Evolutionary conservation across 2,329 filamentous ascomycete species (phyloP), one percentile per base, ranked within the genome.

Genomic region (Claviceps fusiformis): DNA sequence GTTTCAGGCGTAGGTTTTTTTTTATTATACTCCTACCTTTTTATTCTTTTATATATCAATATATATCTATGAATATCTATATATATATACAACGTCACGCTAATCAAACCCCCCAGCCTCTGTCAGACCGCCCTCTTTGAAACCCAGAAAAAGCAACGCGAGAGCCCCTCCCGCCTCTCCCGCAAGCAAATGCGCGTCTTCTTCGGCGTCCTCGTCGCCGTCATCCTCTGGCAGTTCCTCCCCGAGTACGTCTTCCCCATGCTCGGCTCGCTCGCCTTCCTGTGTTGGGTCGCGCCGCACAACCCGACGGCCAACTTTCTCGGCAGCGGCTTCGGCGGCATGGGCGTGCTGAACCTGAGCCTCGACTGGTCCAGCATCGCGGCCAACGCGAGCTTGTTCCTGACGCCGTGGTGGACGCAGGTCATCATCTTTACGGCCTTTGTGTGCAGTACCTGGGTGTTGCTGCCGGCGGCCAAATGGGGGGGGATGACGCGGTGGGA

Each of bases 271-370:
- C 69, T 83, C 8, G 79, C 80, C 2, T 81, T 83, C 52, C 70
- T 83, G 5, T 84, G 81, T 66, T 83, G 80, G 80, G 78, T 84
- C 2, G 80, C 80, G 2, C 80, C 79, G 1, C 71, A 71, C 17
- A 83, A 81, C 59, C 64, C 72, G 2, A 71, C 75, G 0, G 80
- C 78, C 57, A 84, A 83, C 60, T 84, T 83, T 59, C 67, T 83
- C 19, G 80, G 80, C 1, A 75, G 76, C 5, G 80, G 80, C 0
- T 73, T 82, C n/a, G 80, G 80, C 4, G 80, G 80, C 5, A 81
- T 83, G 77, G 80, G 79, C 0, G 75, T 83, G 57, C 65, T 83
- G 43, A 83, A 83, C 56, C 67, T 83, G 1, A 76, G 75, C 1
- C 67, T 83, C 19, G 76, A 83, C 60, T 83, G 80, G 80, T 80